Base-by-base conservation (phyloP, 306 rosid species). In the Gastrolobium villosum region DNA sequence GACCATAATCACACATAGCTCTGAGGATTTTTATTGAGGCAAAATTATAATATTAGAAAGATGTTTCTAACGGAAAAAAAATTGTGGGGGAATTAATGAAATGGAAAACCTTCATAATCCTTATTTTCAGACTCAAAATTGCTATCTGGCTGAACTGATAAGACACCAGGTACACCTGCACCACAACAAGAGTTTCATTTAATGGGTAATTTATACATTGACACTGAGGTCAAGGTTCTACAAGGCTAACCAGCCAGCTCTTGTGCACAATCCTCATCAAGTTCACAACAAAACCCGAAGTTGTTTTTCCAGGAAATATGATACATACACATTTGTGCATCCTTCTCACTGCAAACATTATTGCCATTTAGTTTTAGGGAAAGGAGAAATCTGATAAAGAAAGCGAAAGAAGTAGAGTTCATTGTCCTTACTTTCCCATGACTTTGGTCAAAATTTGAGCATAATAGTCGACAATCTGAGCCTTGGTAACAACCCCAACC, bases 301-400 rank as follows among this genome's bases (percentile, higher is more conserved):
- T 85, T 89, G 30, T 86, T 66, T 77, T 86, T 88, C 98, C 97
- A 94, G 60, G 97, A 92, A 74, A 92, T 86, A 76, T 92, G 93
- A 83, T 94, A 92, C 52, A 94, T 88, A 67, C 97, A 94, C 97
- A 89, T 94, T 48, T 94, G 97, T 48, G 97, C 94, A 75, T 92
- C 97, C 86, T 67, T 89, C 75, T 88, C 96, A 74, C 97, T 94
- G 66, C 87, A 88, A 14, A 78, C 46, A 85, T 7, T 14, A 50
- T 49, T 49, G 66, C 26, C 34, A 53, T 13, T 34, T 72, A 86
- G 50, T 46, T 53, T 69, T 31, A 77, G 60, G 34, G 32, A 76
- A 68, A 72, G 45, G 68, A 74, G 35, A 70, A 72, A 79, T 50
- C 30, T 6, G 8, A 52, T 37, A 10, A 80, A 52, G 10, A 61